A percentile compares a stretch with the other conserved stretches of the same genome.
phyloP scores from a whole-genome alignment of 495 filamentous ascomycete genomes.

The Chlorociboria aeruginascens region DNA sequence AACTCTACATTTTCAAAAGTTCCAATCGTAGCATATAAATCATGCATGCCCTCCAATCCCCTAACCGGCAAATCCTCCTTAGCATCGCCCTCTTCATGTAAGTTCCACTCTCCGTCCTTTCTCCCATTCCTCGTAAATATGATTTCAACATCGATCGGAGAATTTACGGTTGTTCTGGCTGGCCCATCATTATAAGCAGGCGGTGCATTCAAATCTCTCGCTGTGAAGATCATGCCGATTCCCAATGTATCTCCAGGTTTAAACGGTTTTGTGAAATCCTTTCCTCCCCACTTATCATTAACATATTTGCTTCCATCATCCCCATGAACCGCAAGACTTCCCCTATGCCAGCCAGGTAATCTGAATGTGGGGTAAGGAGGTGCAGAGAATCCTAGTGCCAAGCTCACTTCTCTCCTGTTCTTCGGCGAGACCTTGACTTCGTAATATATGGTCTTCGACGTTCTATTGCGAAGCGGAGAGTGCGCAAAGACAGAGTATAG shows the following conservation, averaged over 20 bases:
- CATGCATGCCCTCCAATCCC: conserved; percentile 70
- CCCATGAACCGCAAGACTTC: conserved; percentile 72
- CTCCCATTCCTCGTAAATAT: conserved; percentile 70
- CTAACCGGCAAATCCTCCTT: conserved; percentile 48
- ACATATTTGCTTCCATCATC: conserved; percentile 84
- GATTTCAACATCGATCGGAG: conserved; percentile 42
- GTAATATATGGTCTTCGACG: conserved; percentile 59
- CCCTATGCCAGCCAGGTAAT: conserved; percentile 85
- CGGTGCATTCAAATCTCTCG: conserved; percentile 16
- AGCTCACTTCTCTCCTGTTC: conserved; percentile 39
- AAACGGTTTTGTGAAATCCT: conserved; percentile 49
- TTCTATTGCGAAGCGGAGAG: conserved; percentile 48
- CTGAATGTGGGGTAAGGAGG: conserved; percentile 81
- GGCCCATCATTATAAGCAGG: conserved; percentile 19
- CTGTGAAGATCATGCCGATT: conserved; percentile 56
- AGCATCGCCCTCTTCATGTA: conserved; percentile 73
- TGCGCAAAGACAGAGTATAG: conserved; percentile 60
- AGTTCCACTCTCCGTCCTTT: conserved; percentile 56
- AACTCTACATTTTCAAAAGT: conserved; percentile 61
- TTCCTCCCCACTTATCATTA: conserved; percentile 78
- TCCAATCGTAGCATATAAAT: conserved; percentile 73
- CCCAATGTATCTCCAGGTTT: conserved; percentile 33
- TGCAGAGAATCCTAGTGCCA: conserved; percentile 69
- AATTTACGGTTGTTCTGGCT: conserved; percentile 10
- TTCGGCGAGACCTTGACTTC: conserved; percentile 48